phyloP scores from a whole-genome alignment of 2,329 filamentous ascomycete genomes.

The Penicillium sclerotiorum region DNA sequence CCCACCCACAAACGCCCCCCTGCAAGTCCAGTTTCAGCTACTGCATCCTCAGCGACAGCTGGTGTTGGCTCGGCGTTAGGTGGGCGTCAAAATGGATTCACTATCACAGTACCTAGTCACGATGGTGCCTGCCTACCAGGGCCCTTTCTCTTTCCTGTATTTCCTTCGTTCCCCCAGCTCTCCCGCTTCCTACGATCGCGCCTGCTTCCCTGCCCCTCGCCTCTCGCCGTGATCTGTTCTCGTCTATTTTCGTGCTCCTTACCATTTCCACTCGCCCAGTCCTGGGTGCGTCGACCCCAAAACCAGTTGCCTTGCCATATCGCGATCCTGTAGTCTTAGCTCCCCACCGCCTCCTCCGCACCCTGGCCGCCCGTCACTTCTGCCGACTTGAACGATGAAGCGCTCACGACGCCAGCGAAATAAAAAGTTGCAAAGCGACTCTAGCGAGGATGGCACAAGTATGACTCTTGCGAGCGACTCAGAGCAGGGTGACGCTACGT shows the following conservation, averaged over 20 bases:
- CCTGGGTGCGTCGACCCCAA: not conserved
- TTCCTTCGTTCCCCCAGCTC: not conserved
- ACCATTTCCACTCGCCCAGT: not conserved
- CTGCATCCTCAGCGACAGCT: not conserved
- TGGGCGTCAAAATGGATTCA: conserved; percentile 5
- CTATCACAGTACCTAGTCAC: not conserved
- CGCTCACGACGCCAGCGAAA: not conserved
- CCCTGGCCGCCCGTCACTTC: not conserved
- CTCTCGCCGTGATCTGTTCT: not conserved
- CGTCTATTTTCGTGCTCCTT: not conserved
- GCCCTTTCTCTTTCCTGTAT: not conserved
- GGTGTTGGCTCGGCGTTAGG: not conserved
- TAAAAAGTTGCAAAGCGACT: conserved; percentile 4
- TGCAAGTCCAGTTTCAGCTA: not conserved
- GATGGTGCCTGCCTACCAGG: not conserved
- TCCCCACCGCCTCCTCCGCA: not conserved
- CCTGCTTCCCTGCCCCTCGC: not conserved
- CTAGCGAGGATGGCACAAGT: conserved; percentile 2
- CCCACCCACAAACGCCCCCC: not conserved
- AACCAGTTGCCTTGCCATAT: not conserved
- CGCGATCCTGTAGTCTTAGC: not conserved
- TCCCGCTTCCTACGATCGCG: not conserved
- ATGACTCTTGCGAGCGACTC: conserved; percentile 2
- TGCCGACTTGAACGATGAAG: conserved; percentile 1
- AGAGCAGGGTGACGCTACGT: conserved; percentile 4